Conservation (phyloP, 73 alveolate species). For the Tetrahymena thermophila region DNA sequence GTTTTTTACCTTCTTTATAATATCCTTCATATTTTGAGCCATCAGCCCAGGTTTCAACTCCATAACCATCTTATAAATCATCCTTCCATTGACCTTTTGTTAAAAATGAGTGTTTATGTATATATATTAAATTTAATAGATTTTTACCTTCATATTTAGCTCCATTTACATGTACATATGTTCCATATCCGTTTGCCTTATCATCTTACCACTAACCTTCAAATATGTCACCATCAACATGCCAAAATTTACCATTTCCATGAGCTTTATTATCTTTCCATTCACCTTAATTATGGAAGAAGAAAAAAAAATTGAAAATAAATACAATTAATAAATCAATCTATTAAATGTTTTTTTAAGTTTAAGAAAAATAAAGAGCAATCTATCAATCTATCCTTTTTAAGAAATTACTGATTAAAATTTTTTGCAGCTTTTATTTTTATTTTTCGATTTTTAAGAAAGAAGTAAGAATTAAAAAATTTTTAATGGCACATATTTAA, state of each 20-base stretch:
- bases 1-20: conserved; percentile 64
- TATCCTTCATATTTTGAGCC: conserved; percentile 63
- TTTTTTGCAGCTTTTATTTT: background rate
- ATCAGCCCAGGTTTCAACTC: conserved; percentile 59
- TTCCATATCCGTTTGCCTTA: conserved; percentile 50
- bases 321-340: too few relatives aligned
- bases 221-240: conserved; percentile 50
- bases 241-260: conserved; percentile 52
- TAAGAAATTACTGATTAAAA: background rate
- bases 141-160: conserved; percentile 42
- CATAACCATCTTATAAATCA: conserved; percentile 54
- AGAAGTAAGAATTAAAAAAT: background rate
- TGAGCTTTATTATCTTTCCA: conserved; percentile 48
- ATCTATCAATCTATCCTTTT: background rate
- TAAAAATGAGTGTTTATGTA: background rate
- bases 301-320: background rate
- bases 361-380: too few relatives aligned
- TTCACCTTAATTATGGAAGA: background rate
- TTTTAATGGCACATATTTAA: background rate
- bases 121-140: background rate
- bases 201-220: conserved; percentile 51
- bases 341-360: too few relatives aligned
- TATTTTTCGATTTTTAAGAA: background rate
- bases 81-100: conserved; percentile 41
- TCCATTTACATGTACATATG: conserved; percentile 43